Evolutionary conservation across 805 yeast genomes (phyloP).

Genomic region (Pichia deserticola): DNA sequence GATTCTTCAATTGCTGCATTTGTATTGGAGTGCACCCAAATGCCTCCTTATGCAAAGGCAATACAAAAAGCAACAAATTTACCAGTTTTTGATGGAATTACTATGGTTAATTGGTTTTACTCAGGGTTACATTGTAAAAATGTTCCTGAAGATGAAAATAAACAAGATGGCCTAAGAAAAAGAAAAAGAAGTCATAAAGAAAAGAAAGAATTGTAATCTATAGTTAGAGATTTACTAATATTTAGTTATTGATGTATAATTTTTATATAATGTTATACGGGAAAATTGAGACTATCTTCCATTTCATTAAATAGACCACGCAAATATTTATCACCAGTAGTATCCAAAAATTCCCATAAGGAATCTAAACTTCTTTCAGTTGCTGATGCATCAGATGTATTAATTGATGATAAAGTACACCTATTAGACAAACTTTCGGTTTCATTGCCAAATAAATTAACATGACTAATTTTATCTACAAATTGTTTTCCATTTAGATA

Average conservation of each 20-base stretch:
- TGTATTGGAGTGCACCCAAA: constrained; percentile 31
- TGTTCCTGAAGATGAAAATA: constrained; percentile 16
- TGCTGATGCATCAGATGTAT: no score
- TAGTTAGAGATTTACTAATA: background rate
- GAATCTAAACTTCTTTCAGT: constrained; percentile 1
- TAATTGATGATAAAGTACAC: background rate
- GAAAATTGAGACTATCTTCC: constrained; percentile 15
- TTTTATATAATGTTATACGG: no score
- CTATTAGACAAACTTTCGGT: constrained; percentile 3
- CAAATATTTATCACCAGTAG: constrained; percentile 25
- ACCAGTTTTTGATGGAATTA: constrained; percentile 28
- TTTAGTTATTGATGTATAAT: no score
- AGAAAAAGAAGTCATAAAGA: constrained; percentile 25
- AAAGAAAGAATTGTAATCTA: background rate
- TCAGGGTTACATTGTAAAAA: constrained; percentile 20
- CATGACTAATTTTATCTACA: constrained; percentile 1
- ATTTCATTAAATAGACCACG: constrained; percentile 26
- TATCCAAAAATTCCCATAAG: constrained; percentile 27
- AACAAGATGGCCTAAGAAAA: constrained; percentile 18
- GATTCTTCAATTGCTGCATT: constrained; percentile 22
- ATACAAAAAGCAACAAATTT: constrained; percentile 21
- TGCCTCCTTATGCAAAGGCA: constrained; percentile 29
- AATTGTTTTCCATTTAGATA: constrained; percentile 7
- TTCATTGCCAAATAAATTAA: constrained; percentile 3
- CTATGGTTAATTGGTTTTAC: constrained; percentile 29